Percentiles rank a stretch among this genome's conserved stretches.
Evolutionary conservation across 106 monocot genomes (phyloP).

Genomic region (Ottelia alismoides): DNA sequence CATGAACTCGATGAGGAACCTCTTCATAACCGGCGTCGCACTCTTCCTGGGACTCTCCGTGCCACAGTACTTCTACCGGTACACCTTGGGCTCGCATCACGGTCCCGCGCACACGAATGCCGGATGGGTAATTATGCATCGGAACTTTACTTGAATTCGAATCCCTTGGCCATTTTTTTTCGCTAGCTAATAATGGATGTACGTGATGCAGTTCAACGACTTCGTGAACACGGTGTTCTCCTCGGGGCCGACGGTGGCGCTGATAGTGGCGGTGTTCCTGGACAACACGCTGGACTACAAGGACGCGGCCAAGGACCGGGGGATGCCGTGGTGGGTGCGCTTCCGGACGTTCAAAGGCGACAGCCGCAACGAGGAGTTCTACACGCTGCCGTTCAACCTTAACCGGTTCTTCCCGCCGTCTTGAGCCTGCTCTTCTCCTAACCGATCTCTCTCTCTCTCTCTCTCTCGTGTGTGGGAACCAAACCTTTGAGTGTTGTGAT

Average conservation of each 20-base stretch:
- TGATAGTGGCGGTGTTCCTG: conserved; percentile 69
- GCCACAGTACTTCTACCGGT: conserved; percentile 81
- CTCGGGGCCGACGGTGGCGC: conserved; percentile 73
- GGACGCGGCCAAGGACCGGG: conserved; percentile 71
- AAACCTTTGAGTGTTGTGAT: too few species aligned
- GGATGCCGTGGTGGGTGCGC: conserved; percentile 97
- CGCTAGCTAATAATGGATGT: too few species aligned
- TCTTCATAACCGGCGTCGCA: conserved; percentile 81
- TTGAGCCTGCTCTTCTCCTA: too few species aligned
- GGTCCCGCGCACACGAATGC: conserved; percentile 78
- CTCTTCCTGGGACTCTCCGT: conserved; percentile 87
- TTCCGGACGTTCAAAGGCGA: conserved; percentile 96
- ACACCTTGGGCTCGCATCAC: conserved; percentile 26
- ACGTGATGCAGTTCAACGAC: conserved; percentile 98
- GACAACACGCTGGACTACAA: conserved; percentile 95
- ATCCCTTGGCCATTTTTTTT: background rate
- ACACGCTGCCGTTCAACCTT: conserved; percentile 95
- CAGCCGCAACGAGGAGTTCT: conserved; percentile 94
- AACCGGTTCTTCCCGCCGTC: conserved; percentile 97
- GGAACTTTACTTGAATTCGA: background rate
- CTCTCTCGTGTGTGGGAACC: too few species aligned
- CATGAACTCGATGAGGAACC: conserved; percentile 99
- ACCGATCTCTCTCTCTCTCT: too few species aligned
- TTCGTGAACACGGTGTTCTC: conserved; percentile 93
- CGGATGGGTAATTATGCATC: conserved; percentile 49